A percentile compares a stretch with the other conserved stretches of the same genome.
These are phyloP conservation scores for Fraxinus velutina DNA, from an alignment of 305 asterid species.

Conservation along the genomic window DNA sequence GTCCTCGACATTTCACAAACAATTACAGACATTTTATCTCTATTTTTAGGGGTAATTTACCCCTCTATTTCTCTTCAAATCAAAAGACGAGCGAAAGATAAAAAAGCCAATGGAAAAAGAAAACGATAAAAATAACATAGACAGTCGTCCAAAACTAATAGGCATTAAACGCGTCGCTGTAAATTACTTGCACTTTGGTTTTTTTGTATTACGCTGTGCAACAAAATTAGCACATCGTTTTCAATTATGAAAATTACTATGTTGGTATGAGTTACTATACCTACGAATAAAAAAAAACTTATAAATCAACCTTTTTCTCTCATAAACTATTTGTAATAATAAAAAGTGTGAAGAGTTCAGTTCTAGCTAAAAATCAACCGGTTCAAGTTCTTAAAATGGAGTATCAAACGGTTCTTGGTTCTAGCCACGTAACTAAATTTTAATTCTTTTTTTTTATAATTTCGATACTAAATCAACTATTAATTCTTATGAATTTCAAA, in stretches of 20 bases:
- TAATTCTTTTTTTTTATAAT: too few relatives aligned
- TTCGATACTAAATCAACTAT: background rate
- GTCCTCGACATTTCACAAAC: background rate
- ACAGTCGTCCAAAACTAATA: background rate
- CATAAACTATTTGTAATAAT: background rate
- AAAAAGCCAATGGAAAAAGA: background rate
- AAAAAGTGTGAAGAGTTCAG: background rate
- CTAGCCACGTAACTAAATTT: background rate
- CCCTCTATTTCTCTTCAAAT: background rate
- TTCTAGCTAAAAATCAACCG: background rate
- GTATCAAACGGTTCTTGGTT: background rate
- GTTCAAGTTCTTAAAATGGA: background rate
- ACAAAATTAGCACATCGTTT: background rate
- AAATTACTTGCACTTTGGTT: background rate
- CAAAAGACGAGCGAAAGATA: background rate
- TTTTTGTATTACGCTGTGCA: background rate
- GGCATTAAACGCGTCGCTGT: background rate
- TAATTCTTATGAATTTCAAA: background rate
- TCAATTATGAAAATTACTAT: background rate
- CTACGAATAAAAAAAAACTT: background rate
- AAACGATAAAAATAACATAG: background rate
- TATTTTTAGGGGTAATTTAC: background rate
- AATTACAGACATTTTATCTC: background rate
- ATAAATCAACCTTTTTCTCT: background rate
- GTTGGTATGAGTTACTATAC: background rate